Percentiles rank a stretch among this genome's conserved stretches.
Evolutionary conservation across 2,329 filamentous ascomycete genomes (phyloP).

Genomic region (Paraconiothyrium brasiliense): DNA sequence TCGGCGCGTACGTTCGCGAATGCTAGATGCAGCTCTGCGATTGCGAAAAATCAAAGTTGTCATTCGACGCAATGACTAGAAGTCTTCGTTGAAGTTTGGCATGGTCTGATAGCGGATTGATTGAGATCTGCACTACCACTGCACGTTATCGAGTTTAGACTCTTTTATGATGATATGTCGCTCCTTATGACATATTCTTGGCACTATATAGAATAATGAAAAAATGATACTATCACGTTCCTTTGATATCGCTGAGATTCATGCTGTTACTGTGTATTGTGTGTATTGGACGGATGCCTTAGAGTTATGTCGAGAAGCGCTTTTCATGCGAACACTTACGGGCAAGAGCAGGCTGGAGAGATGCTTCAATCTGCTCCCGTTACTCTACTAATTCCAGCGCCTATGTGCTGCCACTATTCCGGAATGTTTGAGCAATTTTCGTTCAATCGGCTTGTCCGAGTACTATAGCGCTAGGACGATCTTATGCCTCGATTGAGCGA

Average conservation of each 20-base stretch:
- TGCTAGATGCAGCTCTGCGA: constrained; percentile 24
- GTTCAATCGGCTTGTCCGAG: too few relatives aligned
- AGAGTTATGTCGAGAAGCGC: too few relatives aligned
- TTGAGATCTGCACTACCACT: neutral
- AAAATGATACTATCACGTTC: neutral
- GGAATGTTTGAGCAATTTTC: too few relatives aligned
- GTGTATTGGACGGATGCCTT: too few relatives aligned
- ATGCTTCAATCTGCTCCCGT: too few relatives aligned
- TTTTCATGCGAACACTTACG: too few relatives aligned
- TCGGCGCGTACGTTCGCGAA: constrained; percentile 45
- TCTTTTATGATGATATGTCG: constrained; percentile 9
- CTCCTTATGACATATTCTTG: constrained; percentile 3
- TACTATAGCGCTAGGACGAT: too few relatives aligned
- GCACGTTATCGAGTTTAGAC: neutral
- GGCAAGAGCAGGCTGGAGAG: too few relatives aligned
- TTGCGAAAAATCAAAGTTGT: neutral
- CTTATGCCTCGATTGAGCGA: too few relatives aligned
- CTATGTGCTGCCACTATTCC: too few relatives aligned
- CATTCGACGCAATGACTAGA: neutral
- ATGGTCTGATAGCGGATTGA: neutral
- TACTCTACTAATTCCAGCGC: too few relatives aligned
- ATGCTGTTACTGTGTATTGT: neutral
- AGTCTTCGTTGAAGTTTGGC: neutral
- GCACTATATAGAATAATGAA: neutral
- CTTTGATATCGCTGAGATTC: neutral